These are phyloP conservation scores for Malassezia dermatis DNA, from an alignment of 1,284 basidiomycete species.

Conservation along the genomic window DNA sequence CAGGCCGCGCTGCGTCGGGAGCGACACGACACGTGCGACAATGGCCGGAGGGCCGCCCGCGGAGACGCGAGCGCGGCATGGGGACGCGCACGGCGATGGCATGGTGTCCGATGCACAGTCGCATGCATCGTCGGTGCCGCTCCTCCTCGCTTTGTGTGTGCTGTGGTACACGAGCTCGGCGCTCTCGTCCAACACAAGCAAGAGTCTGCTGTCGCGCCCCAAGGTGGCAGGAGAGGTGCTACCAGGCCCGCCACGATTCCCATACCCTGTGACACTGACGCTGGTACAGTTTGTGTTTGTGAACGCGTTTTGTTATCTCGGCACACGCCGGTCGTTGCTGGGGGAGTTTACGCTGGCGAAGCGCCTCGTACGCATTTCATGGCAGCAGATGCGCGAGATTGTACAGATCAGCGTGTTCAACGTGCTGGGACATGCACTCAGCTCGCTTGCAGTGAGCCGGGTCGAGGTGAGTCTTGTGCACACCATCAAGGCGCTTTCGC, in stretches of 20 bases:
- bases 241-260: conserved; percentile 55
- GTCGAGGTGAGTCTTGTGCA: conserved; percentile 97
- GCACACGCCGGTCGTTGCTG: conserved; percentile 24
- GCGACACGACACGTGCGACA: neutral
- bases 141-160: conserved; percentile 32
- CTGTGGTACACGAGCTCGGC: conserved; percentile 58
- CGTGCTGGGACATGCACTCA: conserved; percentile 91
- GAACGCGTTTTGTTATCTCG: conserved; percentile 67
- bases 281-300: conserved; percentile 95
- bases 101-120: conserved; percentile 1
- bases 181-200: conserved; percentile 76
- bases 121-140: conserved; percentile 14
- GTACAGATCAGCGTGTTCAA: conserved; percentile 84
- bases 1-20: neutral
- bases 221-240: neutral
- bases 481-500: conserved; percentile 95
- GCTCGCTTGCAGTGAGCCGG: conserved; percentile 85
- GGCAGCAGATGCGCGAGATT: conserved; percentile 64
- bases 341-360: conserved; percentile 25
- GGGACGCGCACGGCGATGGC: neutral
- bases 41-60: neutral
- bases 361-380: conserved; percentile 55
- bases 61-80: neutral
- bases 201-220: conserved; percentile 59
- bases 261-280: conserved; percentile 83